Base-by-base conservation (phyloP, 345 rosid genomes). In the Eucalyptus regnans region DNA sequence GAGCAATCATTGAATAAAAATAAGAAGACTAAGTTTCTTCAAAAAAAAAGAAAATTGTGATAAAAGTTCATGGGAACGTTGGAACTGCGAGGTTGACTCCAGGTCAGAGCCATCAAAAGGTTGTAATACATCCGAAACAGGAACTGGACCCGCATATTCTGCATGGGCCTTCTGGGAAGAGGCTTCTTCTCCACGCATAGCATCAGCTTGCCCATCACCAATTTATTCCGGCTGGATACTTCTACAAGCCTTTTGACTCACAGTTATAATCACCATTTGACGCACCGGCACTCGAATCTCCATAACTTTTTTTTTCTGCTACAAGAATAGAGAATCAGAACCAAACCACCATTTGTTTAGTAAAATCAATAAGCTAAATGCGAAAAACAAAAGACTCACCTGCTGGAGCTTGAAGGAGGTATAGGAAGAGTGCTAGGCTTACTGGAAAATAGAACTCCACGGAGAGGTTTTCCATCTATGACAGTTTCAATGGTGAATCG, bases 241-340 rank as follows among this genome's bases (percentile, higher is more conserved):
- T 90, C 87, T 91, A 50, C 86, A 89, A 87, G 86, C 80, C 89
- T 90, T n/a, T 88, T 87, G 91, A 83, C 71, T 90, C 91, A 87
- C 87, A 87, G 84, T 89, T 88, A 90, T 91, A 86, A 87, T 92
- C 96, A 86, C 95, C 95, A 92, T 93, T 94, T 50, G 92, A 87
- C 62, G 54, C 62, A 58, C 86, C 87, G 31, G 71, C 89, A 68
- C 92, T 92, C 11, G 50, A 85, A 89, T 93, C 94, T 71, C 46
- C 91, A 81, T 71, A 87, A 62, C 96, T n/a, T 94, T 90, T 94
- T 96, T 91, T 94, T 96, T 91, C 96, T 95, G 93, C 43, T 25
- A 88, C 20, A 31, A 79, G 20, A 62, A 89, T 23, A 86, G 37
- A 88, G 52, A 13, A 49, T 31, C 80, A 50, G 86, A 87, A 31